These are phyloP conservation scores for Diplocarpon mali DNA, from an alignment of 2,329 filamentous ascomycete genomes.

Conservation along the genomic window DNA sequence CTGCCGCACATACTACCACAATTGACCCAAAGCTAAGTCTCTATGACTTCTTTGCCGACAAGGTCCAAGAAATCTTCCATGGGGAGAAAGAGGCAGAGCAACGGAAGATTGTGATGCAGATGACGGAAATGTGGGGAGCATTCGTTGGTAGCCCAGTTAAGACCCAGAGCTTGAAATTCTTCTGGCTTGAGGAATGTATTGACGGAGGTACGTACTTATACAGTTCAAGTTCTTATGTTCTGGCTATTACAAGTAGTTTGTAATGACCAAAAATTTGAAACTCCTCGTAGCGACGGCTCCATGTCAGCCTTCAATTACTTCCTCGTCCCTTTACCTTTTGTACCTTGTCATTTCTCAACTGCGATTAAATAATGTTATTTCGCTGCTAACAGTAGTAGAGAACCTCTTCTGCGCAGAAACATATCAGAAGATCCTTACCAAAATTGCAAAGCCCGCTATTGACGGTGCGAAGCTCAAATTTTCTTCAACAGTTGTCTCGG, in stretches of 20 bases:
- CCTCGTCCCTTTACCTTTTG: no score
- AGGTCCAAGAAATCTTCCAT: slow-evolving; percentile 33
- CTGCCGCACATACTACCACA: slow-evolving; percentile 35
- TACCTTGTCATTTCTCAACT: neutral
- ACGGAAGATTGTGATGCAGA: slow-evolving; percentile 31
- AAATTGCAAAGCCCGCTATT: slow-evolving; percentile 21
- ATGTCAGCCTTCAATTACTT: no score
- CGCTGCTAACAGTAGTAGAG: slow-evolving; percentile 14
- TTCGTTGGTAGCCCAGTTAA: slow-evolving; percentile 40
- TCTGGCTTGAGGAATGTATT: slow-evolving; percentile 47
- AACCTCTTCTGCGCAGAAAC: slow-evolving; percentile 27
- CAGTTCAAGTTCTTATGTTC: neutral
- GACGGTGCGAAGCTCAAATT: slow-evolving; percentile 17
- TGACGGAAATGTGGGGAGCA: slow-evolving; percentile 37
- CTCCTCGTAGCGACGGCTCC: no score
- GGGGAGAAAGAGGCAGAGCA: slow-evolving; percentile 24
- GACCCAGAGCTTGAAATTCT: slow-evolving; percentile 43
- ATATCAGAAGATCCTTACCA: slow-evolving; percentile 23
- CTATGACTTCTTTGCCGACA: slow-evolving; percentile 42
- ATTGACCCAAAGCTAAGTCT: slow-evolving; percentile 39
- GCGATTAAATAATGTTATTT: neutral
- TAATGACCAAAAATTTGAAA: no score
- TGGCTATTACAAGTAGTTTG: neutral
- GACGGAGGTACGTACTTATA: slow-evolving; percentile 32
- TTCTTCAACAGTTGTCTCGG: slow-evolving; percentile 16